A percentile compares a stretch with the other conserved stretches of the same genome.
These are phyloP conservation scores for Cyberlindnera saturnus DNA, from an alignment of 805 yeast genomes.

Conservation along the genomic window DNA sequence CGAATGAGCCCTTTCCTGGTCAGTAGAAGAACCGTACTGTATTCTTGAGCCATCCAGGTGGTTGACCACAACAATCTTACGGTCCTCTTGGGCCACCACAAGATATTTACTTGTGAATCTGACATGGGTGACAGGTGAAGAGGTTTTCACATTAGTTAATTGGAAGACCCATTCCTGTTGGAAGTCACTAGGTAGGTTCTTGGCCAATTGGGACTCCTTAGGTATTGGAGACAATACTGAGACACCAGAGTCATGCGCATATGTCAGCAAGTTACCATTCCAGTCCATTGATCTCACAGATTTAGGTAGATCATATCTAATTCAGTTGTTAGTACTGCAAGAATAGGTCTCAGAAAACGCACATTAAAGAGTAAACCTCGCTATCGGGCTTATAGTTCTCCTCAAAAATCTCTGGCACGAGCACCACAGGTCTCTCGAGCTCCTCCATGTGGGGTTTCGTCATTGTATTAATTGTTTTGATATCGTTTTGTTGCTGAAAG, in stretches of 20 bases:
- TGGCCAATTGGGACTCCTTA: slow-evolving; percentile 15
- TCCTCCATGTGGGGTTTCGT: slow-evolving; percentile 4
- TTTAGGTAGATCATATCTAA: slow-evolving; percentile 16
- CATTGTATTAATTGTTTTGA: slow-evolving; percentile 1
- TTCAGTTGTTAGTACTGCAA: not conserved
- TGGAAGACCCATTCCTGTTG: slow-evolving; percentile 24
- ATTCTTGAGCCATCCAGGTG: slow-evolving; percentile 17
- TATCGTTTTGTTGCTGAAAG: not conserved
- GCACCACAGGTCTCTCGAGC: slow-evolving; percentile 18
- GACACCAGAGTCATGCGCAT: slow-evolving; percentile 18
- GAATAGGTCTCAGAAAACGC: slow-evolving; percentile 1
- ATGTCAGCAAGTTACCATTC: slow-evolving; percentile 20
- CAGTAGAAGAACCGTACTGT: slow-evolving; percentile 4
- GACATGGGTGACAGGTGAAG: slow-evolving; percentile 10
- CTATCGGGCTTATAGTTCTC: slow-evolving; percentile 9
- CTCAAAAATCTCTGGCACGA: slow-evolving; percentile 21
- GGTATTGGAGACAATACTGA: slow-evolving; percentile 21
- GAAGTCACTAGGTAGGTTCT: slow-evolving; percentile 16
- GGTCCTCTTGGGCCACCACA: slow-evolving; percentile 14
- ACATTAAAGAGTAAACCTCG: slow-evolving; percentile 21
- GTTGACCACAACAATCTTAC: slow-evolving; percentile 15
- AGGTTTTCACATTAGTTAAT: slow-evolving; percentile 5
- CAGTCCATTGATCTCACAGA: slow-evolving; percentile 17
- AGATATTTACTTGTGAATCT: slow-evolving; percentile 20
- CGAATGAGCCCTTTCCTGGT: slow-evolving; percentile 13